These are phyloP conservation scores for Candida arabinofermentans DNA, from an alignment of 805 yeast genomes.

Conservation along the genomic window DNA sequence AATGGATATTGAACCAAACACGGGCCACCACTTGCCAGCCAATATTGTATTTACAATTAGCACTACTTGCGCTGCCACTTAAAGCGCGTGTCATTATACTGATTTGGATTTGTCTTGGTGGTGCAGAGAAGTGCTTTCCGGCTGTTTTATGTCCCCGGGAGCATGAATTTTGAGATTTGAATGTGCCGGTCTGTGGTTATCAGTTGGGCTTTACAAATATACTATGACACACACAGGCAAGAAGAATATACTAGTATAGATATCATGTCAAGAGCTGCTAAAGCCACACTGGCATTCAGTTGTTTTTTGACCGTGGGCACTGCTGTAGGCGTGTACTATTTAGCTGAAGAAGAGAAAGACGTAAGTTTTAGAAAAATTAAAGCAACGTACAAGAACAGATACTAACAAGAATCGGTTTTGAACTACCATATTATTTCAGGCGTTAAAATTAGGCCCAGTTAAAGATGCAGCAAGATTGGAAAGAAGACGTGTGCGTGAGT, in stretches of 20 bases:
- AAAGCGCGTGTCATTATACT: not conserved
- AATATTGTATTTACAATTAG: not conserved
- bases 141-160: too few species aligned
- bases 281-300: constrained; percentile 63
- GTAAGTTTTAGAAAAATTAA: constrained; percentile 28
- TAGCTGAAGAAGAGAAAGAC: constrained; percentile 67
- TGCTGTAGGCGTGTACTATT: constrained; percentile 62
- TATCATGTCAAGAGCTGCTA: constrained; percentile 75
- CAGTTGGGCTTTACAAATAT: too few species aligned
- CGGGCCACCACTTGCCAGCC: not conserved
- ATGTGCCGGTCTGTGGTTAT: too few species aligned
- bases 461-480: constrained; percentile 70
- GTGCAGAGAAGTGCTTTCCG: too few species aligned
- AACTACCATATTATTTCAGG: constrained; percentile 31
- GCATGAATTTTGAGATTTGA: too few species aligned
- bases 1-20: not conserved
- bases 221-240: not conserved
- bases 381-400: not conserved
- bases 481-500: constrained; percentile 35
- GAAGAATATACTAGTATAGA: not conserved
- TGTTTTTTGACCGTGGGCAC: constrained; percentile 54
- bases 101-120: too few species aligned
- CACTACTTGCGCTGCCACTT: not conserved
- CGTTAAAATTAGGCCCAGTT: constrained; percentile 77
- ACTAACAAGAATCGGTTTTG: constrained; percentile 1